Conservation (phyloP, 2,329 filamentous ascomycete species). For the Penicillium sp. region DNA sequence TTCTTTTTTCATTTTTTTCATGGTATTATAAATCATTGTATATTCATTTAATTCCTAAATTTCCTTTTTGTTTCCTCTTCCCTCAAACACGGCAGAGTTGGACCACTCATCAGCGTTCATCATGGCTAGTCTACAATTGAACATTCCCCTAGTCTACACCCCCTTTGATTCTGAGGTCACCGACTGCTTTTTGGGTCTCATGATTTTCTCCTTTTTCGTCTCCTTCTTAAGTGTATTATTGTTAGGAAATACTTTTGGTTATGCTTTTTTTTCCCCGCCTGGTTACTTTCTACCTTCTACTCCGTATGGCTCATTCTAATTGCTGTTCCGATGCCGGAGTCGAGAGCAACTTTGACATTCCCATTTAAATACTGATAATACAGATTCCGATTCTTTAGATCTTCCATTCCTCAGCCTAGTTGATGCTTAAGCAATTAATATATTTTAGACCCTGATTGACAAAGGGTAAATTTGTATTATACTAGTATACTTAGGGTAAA, state of each 20-base stretch:
- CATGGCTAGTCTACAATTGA: slow-evolving; percentile 13
- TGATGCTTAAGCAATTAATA: slow-evolving; percentile 7
- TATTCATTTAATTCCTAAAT: neutral
- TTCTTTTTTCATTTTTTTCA: slow-evolving; percentile 9
- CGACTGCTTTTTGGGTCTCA: slow-evolving; percentile 24
- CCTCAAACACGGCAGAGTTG: slow-evolving; percentile 24
- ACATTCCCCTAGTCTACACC: slow-evolving; percentile 21
- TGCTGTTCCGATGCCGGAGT: neutral
- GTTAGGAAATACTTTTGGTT: neutral
- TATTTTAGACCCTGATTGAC: slow-evolving; percentile 12
- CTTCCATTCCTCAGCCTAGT: slow-evolving; percentile 25
- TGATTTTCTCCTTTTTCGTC: slow-evolving; percentile 16
- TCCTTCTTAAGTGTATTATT: neutral
- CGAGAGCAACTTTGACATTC: slow-evolving; percentile 7
- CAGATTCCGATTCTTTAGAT: slow-evolving; percentile 18
- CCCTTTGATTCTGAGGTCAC: slow-evolving; percentile 19
- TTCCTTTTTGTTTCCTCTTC: slow-evolving; percentile 6
- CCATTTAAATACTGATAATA: slow-evolving; percentile 1
- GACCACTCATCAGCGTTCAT: slow-evolving; percentile 15
- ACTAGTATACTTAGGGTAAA: slow-evolving; percentile 8
- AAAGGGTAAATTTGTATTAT: slow-evolving; percentile 6
- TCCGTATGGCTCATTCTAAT: neutral
- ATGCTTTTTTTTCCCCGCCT: neutral
- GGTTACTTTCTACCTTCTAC: neutral
- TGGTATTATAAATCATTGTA: neutral